phyloP scores from a whole-genome alignment of 352 stramenopile genomes.

The Phytophthora colocasiae region DNA sequence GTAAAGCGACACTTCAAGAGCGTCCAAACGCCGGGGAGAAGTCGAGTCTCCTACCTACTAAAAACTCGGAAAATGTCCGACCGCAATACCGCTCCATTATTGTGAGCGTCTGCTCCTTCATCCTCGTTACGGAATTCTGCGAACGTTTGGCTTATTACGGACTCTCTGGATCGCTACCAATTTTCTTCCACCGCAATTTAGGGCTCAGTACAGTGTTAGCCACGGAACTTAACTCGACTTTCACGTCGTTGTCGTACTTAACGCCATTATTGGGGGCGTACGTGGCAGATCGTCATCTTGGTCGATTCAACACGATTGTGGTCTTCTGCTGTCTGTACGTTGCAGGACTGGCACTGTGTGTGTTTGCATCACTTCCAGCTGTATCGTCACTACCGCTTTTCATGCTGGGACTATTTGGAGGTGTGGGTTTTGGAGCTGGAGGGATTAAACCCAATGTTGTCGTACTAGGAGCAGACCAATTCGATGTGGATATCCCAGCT shows the following conservation, averaged over 20 bases:
- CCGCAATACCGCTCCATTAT: slow-evolving; percentile 75
- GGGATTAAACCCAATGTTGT: slow-evolving; percentile 85
- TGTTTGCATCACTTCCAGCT: slow-evolving; percentile 59
- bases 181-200: slow-evolving; percentile 91
- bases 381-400: slow-evolving; percentile 76
- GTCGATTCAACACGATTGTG: slow-evolving; percentile 82
- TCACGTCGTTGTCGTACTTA: slow-evolving; percentile 87
- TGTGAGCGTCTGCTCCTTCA: slow-evolving; percentile 88
- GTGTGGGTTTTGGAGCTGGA: slow-evolving; percentile 71
- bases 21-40: slow-evolving; percentile 18
- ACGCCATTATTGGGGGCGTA: slow-evolving; percentile 85
- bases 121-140: slow-evolving; percentile 90
- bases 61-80: slow-evolving; percentile 8
- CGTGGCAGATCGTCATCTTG: slow-evolving; percentile 80
- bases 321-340: slow-evolving; percentile 83
- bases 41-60: slow-evolving; percentile 33
- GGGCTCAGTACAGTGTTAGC: slow-evolving; percentile 79
- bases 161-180: slow-evolving; percentile 82
- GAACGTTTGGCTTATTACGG: slow-evolving; percentile 86
- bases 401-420: slow-evolving; percentile 85
- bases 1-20: slow-evolving; percentile 21
- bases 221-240: slow-evolving; percentile 89
- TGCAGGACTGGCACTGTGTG: slow-evolving; percentile 69
- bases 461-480: slow-evolving; percentile 83
- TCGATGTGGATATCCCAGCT: slow-evolving; percentile 71